These are phyloP conservation scores for Lablab purpureus DNA, from an alignment of 306 rosid genomes.

Conservation along the genomic window DNA sequence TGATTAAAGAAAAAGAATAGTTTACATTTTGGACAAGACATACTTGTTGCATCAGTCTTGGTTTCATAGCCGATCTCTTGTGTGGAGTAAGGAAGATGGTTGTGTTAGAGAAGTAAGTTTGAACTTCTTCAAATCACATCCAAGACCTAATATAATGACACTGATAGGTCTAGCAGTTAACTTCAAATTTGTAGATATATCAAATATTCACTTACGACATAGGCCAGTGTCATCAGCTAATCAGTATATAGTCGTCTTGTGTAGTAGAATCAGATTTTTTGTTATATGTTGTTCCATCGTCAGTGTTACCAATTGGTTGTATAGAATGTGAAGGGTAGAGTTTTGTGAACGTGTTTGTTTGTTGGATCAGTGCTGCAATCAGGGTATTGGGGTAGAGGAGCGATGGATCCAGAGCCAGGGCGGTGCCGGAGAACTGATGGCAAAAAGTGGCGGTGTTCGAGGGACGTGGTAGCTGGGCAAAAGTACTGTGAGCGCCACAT, in stretches of 20 bases:
- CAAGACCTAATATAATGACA: no score
- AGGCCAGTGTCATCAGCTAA: not conserved
- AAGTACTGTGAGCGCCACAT: conserved; percentile 99
- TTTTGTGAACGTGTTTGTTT: not conserved
- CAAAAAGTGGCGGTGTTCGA: conserved; percentile 97
- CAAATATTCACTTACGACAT: not conserved
- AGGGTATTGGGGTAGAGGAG: conserved; percentile 89
- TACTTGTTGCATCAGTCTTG: conserved; percentile 37
- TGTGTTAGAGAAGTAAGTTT: not conserved
- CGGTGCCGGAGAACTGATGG: conserved; percentile 98
- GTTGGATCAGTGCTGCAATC: conserved; percentile 70
- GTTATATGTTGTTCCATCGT: not conserved
- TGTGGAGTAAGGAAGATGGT: not conserved
- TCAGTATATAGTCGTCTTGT: no score
- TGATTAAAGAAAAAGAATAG: not conserved
- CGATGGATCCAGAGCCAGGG: conserved; percentile 99
- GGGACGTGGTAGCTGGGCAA: conserved; percentile 95
- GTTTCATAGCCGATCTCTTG: not conserved
- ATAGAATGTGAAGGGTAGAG: conserved; percentile 22
- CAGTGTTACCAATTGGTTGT: conserved; percentile 45
- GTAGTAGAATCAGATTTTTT: not conserved
- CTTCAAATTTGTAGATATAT: not conserved
- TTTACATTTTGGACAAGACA: conserved; percentile 18
- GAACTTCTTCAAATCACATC: not conserved
- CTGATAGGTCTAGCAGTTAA: not conserved